Percentiles rank a stretch among this genome's conserved stretches.
These are phyloP conservation scores for Teunomyces atbi DNA, from an alignment of 805 yeast genomes.

Conservation along the genomic window DNA sequence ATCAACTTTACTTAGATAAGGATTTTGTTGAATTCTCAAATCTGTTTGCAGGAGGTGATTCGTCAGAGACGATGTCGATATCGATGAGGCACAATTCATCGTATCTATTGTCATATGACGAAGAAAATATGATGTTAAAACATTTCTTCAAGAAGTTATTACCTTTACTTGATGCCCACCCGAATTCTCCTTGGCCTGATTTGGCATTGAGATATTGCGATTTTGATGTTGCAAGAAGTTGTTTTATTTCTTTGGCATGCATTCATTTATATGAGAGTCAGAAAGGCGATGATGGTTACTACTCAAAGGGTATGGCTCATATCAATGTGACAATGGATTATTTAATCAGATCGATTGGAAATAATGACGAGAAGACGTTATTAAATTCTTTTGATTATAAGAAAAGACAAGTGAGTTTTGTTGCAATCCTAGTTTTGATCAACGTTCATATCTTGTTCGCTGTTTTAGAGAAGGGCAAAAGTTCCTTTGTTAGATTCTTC, in stretches of 20 bases:
- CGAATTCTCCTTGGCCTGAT: conserved; percentile 62
- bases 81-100: background rate
- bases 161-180: conserved; percentile 57
- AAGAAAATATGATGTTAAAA: conserved; percentile 53
- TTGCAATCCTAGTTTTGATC: conserved; percentile 48
- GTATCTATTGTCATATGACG: conserved; percentile 33
- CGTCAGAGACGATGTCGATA: background rate
- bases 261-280: conserved; percentile 54
- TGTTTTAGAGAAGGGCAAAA: conserved; percentile 53
- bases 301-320: conserved; percentile 51
- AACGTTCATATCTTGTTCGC: conserved; percentile 56
- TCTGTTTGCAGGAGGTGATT: background rate
- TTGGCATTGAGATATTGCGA: conserved; percentile 56
- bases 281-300: conserved; percentile 51
- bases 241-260: conserved; percentile 55
- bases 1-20: background rate
- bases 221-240: conserved; percentile 55
- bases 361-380: conserved; percentile 3
- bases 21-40: conserved; percentile 1
- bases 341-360: conserved; percentile 42
- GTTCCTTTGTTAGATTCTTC: conserved; percentile 49
- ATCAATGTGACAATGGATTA: conserved; percentile 57
- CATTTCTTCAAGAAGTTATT: conserved; percentile 55
- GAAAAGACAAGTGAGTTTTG: conserved; percentile 21
- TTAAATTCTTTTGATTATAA: conserved; percentile 5